Base-by-base conservation (phyloP, 208 protist species). In the Trypanosoma lewisi region DNA sequence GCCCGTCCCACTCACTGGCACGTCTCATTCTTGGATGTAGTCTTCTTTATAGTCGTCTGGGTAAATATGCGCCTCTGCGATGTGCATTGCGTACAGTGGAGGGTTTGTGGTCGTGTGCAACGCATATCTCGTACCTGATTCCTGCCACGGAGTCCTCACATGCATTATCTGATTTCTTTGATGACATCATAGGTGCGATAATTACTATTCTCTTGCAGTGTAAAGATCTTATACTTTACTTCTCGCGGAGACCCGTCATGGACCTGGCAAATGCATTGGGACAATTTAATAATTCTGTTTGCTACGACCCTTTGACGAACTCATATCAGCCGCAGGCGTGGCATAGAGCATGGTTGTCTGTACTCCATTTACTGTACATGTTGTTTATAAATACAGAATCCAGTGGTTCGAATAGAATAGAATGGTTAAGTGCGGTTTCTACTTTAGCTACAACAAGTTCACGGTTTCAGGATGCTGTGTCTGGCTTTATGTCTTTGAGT, bases 311-410 rank as follows among this genome's bases (percentile, higher is more conserved):
- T 19, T 42, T 65, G 9, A 12, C 42, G 17, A 69, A 81, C 25
- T 28, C 56, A 3, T 73, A 86, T 53, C 47, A 42, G 21, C 75
- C 67, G 17, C 76, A 83, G 27, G 45, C 67, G 6, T 92, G 78
- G 85, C 82, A 83, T 52, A 51, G 59, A 3, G 79, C 70, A 65
- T 92, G 85, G 85, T 16, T 79, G 17, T 75, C 78, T 2, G 27
- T 85, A 30, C 72, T 92, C 65, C 73, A 73, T 53, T 37, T 75
- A 39, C 53, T 88, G 27, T 72, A 70, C 8, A 53, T 54, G 4
- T 34, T 66, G 19, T 44, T 80, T 23, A 36, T 72, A 12, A 60
- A 37, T 51, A 21, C 39, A 21, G 55, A 51, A 5, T 65, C 44
- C n/a, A 53, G 59, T 30, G 62, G 52, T 0, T 44, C 28, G 9